These are phyloP conservation scores for Trichoderma harzianum DNA, from an alignment of 2,329 filamentous ascomycete species.

Conservation along the genomic window DNA sequence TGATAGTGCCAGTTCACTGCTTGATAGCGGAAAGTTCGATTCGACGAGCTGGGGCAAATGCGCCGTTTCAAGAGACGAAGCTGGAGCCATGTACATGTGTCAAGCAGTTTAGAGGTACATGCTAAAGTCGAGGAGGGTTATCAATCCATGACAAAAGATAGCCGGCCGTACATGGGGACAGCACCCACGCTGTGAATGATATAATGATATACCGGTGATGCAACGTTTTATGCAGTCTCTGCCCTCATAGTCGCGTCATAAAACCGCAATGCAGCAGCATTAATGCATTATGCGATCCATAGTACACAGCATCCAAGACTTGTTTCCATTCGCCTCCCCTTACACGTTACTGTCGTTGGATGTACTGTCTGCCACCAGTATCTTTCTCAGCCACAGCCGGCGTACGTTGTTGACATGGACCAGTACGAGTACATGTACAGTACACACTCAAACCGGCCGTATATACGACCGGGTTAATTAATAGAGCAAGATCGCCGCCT, in stretches of 20 bases:
- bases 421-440: not conserved
- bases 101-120: not conserved
- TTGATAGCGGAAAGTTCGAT: not conserved
- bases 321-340: not conserved
- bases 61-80: not conserved
- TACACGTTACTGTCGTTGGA: not conserved
- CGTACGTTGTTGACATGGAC: not conserved
- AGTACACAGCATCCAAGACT: not conserved
- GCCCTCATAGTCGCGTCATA: conserved; percentile 14
- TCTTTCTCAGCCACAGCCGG: not conserved
- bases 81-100: not conserved
- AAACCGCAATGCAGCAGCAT: not conserved
- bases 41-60: not conserved
- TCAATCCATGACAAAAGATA: not conserved
- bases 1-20: not conserved
- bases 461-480: not conserved
- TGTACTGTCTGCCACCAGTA: not conserved
- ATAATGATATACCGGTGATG: not conserved
- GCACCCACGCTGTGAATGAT: not conserved
- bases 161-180: not conserved
- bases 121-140: not conserved
- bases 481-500: not conserved
- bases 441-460: not conserved
- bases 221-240: conserved; percentile 11
- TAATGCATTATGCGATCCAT: not conserved